Conservation (phyloP, 2,329 filamentous ascomycete genomes). For the Dactylellina parvicollis region DNA sequence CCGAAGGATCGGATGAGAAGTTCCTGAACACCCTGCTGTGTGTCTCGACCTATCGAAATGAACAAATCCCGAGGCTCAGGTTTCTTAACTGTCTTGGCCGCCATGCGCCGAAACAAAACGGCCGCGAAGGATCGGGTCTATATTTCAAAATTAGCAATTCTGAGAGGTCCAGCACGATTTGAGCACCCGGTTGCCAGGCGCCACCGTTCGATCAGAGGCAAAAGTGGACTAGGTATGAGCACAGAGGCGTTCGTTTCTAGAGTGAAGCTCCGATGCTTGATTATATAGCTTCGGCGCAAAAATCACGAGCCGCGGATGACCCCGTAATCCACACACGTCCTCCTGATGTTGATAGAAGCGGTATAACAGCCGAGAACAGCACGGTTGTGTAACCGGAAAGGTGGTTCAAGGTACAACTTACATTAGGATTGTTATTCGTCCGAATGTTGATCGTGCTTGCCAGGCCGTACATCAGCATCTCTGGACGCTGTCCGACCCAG, state of each 20-base stretch:
- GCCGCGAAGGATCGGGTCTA: constrained; percentile 90
- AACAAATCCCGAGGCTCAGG: constrained; percentile 78
- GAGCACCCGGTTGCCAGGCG: not conserved
- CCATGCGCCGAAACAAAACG: constrained; percentile 92
- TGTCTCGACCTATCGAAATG: constrained; percentile 72
- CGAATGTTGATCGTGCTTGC: constrained; percentile 81
- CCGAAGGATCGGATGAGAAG: constrained; percentile 57
- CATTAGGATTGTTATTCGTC: constrained; percentile 76
- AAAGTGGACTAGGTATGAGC: not conserved
- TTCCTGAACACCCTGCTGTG: constrained; percentile 55
- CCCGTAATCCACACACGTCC: constrained; percentile 1
- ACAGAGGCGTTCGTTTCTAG: not conserved
- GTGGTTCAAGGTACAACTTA: constrained; percentile 64
- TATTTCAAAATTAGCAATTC: constrained; percentile 22
- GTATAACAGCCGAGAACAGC: constrained; percentile 38
- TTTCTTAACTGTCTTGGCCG: constrained; percentile 82
- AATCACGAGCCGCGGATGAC: too few species aligned
- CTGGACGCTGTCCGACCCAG: constrained; percentile 84
- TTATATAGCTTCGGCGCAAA: too few species aligned
- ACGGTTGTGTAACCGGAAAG: constrained; percentile 42
- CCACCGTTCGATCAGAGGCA: not conserved
- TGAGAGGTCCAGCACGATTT: not conserved
- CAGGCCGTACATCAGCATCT: constrained; percentile 90
- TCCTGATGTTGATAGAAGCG: constrained; percentile 23
- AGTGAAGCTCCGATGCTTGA: not conserved